Evolutionary conservation across 306 rosid species (phyloP).

Genomic region (Hippophae rhamnoides): DNA sequence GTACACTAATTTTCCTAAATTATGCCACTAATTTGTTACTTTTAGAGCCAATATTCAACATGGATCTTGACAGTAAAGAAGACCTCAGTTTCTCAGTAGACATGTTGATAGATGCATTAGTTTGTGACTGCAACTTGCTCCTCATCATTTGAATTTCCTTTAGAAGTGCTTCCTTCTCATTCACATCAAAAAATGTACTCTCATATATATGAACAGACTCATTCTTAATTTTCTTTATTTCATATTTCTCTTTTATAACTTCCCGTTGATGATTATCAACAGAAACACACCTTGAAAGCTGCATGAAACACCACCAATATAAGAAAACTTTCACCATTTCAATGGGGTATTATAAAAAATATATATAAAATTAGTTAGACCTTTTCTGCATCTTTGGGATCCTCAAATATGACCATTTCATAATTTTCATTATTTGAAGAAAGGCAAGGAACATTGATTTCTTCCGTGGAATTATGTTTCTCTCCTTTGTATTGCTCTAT

Average conservation of each 20-base stretch:
- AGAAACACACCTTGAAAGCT: slow-evolving; percentile 27
- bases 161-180: slow-evolving; percentile 83
- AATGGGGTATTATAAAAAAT: neutral
- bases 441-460: slow-evolving; percentile 11
- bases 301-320: slow-evolving; percentile 19
- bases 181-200: slow-evolving; percentile 33
- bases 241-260: slow-evolving; percentile 48
- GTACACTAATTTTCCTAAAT: too few species aligned
- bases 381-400: slow-evolving; percentile 17
- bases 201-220: slow-evolving; percentile 26
- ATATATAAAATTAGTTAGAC: neutral
- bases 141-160: slow-evolving; percentile 69
- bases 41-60: too few species aligned
- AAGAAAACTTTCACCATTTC: slow-evolving; percentile 19
- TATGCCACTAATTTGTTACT: too few species aligned
- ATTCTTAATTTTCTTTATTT: slow-evolving; percentile 57
- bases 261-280: slow-evolving; percentile 26
- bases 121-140: slow-evolving; percentile 47
- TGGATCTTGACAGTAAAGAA: slow-evolving; percentile 69
- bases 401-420: slow-evolving; percentile 24
- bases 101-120: slow-evolving; percentile 40
- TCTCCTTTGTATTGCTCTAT: slow-evolving; percentile 44
- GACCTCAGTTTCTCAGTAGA: slow-evolving; percentile 78
- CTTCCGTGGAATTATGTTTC: slow-evolving; percentile 27
- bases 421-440: neutral